Conservation (phyloP, 108 stramenopile genomes). For the Nitzschia inconspicua region DNA sequence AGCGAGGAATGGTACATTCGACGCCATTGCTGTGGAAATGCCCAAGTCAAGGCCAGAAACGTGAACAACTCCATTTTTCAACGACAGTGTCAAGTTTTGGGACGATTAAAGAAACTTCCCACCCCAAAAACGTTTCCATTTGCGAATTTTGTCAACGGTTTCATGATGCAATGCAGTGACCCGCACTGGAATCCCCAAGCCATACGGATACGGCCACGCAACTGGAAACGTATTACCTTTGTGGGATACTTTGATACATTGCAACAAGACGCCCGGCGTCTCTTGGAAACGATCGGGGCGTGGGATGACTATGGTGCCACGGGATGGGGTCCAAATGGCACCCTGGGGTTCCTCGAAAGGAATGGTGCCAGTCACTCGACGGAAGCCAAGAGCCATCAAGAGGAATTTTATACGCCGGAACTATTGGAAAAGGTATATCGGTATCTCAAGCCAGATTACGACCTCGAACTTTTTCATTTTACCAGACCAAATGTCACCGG, state of each 20-base stretch:
- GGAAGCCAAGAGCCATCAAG: background rate
- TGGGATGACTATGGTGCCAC: conserved; percentile 38
- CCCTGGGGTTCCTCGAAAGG: conserved; percentile 36
- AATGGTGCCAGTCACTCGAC: conserved; percentile 4
- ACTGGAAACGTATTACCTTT: conserved; percentile 38
- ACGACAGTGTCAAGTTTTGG: background rate
- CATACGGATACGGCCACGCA: conserved; percentile 18
- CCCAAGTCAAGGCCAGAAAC: too few species aligned
- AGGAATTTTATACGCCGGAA: conserved; percentile 6
- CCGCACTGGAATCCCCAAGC: conserved; percentile 30
- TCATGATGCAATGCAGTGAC: conserved; percentile 10
- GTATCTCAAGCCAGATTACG: background rate
- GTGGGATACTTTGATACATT: conserved; percentile 31
- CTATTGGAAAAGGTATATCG: background rate
- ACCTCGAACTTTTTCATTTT: conserved; percentile 2
- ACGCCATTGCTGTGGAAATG: conserved; percentile 7
- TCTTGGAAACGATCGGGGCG: conserved; percentile 27
- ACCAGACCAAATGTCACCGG: background rate
- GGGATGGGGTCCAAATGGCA: conserved; percentile 41
- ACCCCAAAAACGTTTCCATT: background rate
- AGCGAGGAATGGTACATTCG: background rate
- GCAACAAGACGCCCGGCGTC: conserved; percentile 18
- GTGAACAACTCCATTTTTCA: background rate
- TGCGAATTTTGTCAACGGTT: background rate
- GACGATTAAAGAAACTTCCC: background rate